A percentile compares a stretch with the other conserved stretches of the same genome.
phyloP scores from a whole-genome alignment of 305 asterid species.

The Solanum chacoense region DNA sequence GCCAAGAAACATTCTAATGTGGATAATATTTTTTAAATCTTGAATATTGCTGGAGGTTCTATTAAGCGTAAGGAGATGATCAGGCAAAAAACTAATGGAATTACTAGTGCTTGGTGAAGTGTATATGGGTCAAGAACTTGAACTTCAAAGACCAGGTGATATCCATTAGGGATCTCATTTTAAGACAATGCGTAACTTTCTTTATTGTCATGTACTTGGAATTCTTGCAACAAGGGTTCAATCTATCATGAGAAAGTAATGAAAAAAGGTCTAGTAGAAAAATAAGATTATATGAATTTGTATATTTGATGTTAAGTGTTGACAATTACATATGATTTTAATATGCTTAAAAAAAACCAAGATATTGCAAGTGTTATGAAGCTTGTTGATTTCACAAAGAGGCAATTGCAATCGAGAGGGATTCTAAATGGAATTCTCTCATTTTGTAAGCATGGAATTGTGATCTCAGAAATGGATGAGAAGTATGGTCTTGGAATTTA shows the following conservation, averaged over 20 bases:
- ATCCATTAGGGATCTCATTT: neutral
- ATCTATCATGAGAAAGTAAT: neutral
- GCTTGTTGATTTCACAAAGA: neutral
- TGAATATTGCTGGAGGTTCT: neutral
- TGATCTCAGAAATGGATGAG: neutral
- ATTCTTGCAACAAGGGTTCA: neutral
- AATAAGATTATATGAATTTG: neutral
- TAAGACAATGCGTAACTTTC: neutral
- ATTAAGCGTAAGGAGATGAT: neutral
- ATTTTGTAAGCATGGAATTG: slow-evolving; percentile 4
- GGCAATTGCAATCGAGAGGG: neutral
- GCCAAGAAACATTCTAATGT: neutral
- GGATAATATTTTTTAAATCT: neutral
- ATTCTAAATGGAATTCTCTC: neutral
- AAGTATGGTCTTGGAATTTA: neutral
- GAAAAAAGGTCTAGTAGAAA: neutral
- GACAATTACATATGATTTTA: neutral
- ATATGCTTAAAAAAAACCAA: neutral
- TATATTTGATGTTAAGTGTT: neutral
- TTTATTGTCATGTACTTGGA: neutral
- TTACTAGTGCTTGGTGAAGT: neutral
- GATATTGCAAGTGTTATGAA: slow-evolving; percentile 3
- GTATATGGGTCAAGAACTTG: neutral
- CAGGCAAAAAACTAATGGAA: neutral
- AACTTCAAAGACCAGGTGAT: neutral